These are phyloP conservation scores for Cyclocybe cylindracea DNA, from an alignment of 768 basidiomycete species.

Conservation along the genomic window DNA sequence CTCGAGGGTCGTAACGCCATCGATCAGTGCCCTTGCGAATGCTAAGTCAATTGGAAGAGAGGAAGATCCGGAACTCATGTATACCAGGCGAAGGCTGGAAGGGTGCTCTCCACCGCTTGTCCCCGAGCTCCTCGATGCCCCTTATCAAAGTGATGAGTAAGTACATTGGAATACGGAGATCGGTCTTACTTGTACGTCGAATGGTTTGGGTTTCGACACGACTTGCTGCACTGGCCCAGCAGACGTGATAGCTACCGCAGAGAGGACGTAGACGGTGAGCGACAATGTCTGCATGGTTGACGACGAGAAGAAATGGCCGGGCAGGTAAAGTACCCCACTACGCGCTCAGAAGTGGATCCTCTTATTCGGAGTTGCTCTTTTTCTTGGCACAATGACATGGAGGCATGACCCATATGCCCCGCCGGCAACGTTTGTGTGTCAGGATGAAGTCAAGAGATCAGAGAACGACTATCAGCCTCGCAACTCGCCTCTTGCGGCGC, in stretches of 20 bases:
- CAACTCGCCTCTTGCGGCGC: too few relatives aligned
- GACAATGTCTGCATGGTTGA: conserved; percentile 5
- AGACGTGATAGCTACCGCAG: conserved; percentile 4
- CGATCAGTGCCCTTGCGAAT: conserved; percentile 62
- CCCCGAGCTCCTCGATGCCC: conserved; percentile 80
- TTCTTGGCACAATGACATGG: too few relatives aligned
- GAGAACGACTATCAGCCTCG: too few relatives aligned
- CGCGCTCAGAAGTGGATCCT: too few relatives aligned
- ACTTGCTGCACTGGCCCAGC: conserved; percentile 6
- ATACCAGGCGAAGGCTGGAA: conserved; percentile 79
- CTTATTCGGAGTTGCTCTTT: too few relatives aligned
- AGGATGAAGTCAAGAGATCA: too few relatives aligned
- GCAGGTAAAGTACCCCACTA: too few relatives aligned
- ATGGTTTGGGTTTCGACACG: conserved; percentile 28
- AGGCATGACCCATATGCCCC: too few relatives aligned
- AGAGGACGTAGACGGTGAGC: conserved; percentile 1
- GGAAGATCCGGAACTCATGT: conserved; percentile 5
- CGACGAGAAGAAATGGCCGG: background rate
- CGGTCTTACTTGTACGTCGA: conserved; percentile 50
- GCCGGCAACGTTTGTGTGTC: too few relatives aligned
- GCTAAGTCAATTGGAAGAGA: background rate
- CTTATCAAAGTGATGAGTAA: conserved; percentile 30
- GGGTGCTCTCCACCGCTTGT: conserved; percentile 69
- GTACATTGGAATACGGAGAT: background rate
- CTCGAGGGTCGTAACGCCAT: conserved; percentile 77